A percentile compares a stretch with the other conserved stretches of the same genome.
Evolutionary conservation across 805 yeast genomes (phyloP).

Genomic region (Yamadazyma scolyti): DNA sequence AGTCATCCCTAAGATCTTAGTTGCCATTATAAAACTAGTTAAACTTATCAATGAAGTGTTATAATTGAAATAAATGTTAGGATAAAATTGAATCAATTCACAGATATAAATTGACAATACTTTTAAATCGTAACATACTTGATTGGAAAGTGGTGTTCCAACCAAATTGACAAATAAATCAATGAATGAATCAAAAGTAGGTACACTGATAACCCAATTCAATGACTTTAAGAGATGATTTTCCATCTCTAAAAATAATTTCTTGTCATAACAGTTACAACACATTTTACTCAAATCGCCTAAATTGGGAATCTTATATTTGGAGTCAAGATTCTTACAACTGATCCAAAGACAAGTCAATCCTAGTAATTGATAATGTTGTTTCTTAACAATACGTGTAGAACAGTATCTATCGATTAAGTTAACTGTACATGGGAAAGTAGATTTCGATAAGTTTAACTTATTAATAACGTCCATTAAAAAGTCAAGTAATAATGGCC

Average conservation of each 20-base stretch:
- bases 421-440: constrained; percentile 44
- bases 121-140: constrained; percentile 43
- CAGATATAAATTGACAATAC: constrained; percentile 59
- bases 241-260: constrained; percentile 64
- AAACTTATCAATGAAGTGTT: constrained; percentile 52
- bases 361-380: constrained; percentile 43
- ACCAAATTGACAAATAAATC: constrained; percentile 51
- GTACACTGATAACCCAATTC: constrained; percentile 60
- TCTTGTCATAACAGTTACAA: constrained; percentile 53
- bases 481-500: constrained; percentile 41
- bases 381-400: constrained; percentile 43
- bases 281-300: constrained; percentile 52
- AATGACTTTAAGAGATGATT: constrained; percentile 59
- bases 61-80: constrained; percentile 53
- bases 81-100: constrained; percentile 63
- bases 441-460: constrained; percentile 34
- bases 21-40: constrained; percentile 29
- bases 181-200: constrained; percentile 62
- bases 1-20: constrained; percentile 24
- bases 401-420: constrained; percentile 42
- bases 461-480: constrained; percentile 43
- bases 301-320: constrained; percentile 55
- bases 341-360: constrained; percentile 42
- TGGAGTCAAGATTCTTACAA: constrained; percentile 48
- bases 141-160: constrained; percentile 20